phyloP scores from a whole-genome alignment of 2,329 filamentous ascomycete genomes.

The Nannizziopsis barbatae region DNA sequence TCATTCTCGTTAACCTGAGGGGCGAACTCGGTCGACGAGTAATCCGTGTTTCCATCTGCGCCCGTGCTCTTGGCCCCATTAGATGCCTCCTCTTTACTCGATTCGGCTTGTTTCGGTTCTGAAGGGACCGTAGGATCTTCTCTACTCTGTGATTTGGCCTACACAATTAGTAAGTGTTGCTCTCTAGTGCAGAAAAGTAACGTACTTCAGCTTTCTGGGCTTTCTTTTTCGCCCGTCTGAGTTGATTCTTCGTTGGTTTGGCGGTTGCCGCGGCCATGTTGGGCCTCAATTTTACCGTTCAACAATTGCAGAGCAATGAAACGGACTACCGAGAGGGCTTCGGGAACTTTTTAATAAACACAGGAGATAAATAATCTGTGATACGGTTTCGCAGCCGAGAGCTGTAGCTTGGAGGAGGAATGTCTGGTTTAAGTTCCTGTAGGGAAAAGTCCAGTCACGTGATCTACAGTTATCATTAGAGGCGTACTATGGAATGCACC shows the following conservation, averaged over 20 bases:
- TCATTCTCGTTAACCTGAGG: conserved; percentile 52
- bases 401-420: not conserved
- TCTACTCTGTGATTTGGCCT: conserved; percentile 10
- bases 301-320: too few species aligned
- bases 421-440: not conserved
- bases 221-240: conserved; percentile 89
- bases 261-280: conserved; percentile 22
- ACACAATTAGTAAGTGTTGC: not conserved
- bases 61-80: not conserved
- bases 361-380: too few species aligned
- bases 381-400: too few species aligned
- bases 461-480: not conserved
- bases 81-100: not conserved
- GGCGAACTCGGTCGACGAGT: conserved; percentile 20
- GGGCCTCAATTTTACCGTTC: not conserved
- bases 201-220: conserved; percentile 61
- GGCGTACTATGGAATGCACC: too few species aligned
- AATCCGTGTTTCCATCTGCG: conserved; percentile 34
- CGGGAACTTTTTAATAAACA: too few species aligned
- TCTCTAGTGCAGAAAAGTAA: not conserved
- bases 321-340: too few species aligned
- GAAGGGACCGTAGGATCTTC: conserved; percentile 5
- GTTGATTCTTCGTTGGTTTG: conserved; percentile 89
- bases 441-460: conserved; percentile 1
- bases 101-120: conserved; percentile 5